Evolutionary conservation across 108 stramenopile species (phyloP).

Genomic region (Poteriospumella lacustris): DNA sequence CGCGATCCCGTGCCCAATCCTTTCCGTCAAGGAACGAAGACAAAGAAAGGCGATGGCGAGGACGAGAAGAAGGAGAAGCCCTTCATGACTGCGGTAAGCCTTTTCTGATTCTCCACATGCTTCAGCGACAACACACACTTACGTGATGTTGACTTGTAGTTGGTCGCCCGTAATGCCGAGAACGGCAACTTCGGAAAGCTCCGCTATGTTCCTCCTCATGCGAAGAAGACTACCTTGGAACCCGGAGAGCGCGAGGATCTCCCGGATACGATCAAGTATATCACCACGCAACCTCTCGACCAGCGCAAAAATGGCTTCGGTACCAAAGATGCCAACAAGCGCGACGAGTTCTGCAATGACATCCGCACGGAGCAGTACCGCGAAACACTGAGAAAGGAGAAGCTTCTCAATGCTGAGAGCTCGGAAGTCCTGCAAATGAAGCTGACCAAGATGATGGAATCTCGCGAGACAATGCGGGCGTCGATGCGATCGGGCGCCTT

Average conservation of each 20-base stretch:
- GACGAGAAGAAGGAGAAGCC: neutral
- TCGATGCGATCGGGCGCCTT: conserved; percentile 43
- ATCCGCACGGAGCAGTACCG: conserved; percentile 59
- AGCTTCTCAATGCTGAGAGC: conserved; percentile 33
- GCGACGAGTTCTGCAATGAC: conserved; percentile 55
- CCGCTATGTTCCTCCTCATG: neutral
- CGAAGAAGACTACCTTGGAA: neutral
- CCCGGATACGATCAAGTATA: conserved; percentile 46
- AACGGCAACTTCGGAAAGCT: conserved; percentile 9
- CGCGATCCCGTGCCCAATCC: conserved; percentile 31
- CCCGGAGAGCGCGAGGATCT: neutral
- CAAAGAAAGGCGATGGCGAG: conserved; percentile 28
- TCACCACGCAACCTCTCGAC: conserved; percentile 54
- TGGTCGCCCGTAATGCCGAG: conserved; percentile 3
- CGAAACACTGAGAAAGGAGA: conserved; percentile 48
- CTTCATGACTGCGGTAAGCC: neutral
- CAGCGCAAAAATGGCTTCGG: conserved; percentile 60
- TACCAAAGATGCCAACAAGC: conserved; percentile 54
- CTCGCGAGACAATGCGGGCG: conserved; percentile 33
- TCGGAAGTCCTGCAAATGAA: conserved; percentile 24
- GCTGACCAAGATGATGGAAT: conserved; percentile 27
- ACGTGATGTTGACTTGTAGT: neutral
- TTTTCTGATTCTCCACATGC: neutral
- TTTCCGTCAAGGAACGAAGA: neutral
- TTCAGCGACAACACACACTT: neutral